phyloP scores from a whole-genome alignment of 208 protist species.

The Wallacemonas sp. region DNA sequence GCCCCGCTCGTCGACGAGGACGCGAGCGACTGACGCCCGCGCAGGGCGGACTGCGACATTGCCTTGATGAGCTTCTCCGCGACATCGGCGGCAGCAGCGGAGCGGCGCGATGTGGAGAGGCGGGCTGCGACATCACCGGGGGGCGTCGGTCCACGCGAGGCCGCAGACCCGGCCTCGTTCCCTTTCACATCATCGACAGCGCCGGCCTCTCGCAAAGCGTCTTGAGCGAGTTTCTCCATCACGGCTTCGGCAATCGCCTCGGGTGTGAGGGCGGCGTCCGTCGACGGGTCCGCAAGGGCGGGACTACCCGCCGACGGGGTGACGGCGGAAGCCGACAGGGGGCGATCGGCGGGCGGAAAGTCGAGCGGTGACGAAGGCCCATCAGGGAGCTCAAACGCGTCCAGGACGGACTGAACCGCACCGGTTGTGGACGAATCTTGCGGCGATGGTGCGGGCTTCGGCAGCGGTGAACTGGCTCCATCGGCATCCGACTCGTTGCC shows the following conservation, averaged over 20 bases:
- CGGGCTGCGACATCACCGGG: no score
- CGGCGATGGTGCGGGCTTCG: not conserved
- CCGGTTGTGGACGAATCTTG: not conserved
- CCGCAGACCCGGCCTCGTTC: no score
- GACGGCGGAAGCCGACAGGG: not conserved
- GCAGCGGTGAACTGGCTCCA: no score
- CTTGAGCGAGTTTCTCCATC: not conserved
- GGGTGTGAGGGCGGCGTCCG: not conserved
- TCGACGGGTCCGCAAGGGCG: no score
- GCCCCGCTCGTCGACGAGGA: not conserved
- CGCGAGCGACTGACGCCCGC: not conserved
- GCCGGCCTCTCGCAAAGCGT: not conserved
- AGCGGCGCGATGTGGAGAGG: no score
- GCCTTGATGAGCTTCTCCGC: constrained; percentile 7
- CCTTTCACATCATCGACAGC: not conserved
- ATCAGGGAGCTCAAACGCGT: not conserved
- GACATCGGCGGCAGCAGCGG: not conserved
- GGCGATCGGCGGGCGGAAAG: not conserved
- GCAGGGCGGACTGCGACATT: not conserved
- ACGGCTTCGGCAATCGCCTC: constrained; percentile 5
- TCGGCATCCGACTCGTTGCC: no score
- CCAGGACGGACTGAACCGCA: not conserved
- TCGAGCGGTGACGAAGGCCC: no score
- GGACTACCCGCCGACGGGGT: not conserved
- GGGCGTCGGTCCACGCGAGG: no score